Percentiles rank a stretch among this genome's conserved stretches.
phyloP scores from a whole-genome alignment of 1,139 yeast genomes.

The Pichia sp. region DNA sequence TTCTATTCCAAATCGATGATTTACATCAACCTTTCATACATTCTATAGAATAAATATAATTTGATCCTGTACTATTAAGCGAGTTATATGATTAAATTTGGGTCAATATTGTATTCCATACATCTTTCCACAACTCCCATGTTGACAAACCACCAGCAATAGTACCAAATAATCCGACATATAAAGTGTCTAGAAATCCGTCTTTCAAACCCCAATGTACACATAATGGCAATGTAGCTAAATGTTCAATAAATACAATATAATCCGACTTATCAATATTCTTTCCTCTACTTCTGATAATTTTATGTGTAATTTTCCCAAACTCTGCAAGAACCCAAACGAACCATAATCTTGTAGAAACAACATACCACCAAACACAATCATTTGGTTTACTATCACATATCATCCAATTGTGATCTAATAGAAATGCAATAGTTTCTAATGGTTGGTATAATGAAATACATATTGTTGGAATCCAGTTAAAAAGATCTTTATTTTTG shows the following conservation, averaged over 20 bases:
- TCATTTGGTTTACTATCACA: slow-evolving; percentile 31
- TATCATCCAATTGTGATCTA: slow-evolving; percentile 49
- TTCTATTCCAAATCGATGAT: background rate
- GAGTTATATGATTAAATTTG: slow-evolving; percentile 8
- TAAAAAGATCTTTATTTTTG: slow-evolving; percentile 16
- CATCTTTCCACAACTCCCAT: slow-evolving; percentile 19
- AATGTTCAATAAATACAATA: slow-evolving; percentile 22
- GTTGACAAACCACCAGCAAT: slow-evolving; percentile 25
- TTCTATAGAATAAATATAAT: too few relatives aligned
- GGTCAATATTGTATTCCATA: slow-evolving; percentile 10
- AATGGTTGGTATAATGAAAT: slow-evolving; percentile 35
- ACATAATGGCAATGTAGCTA: slow-evolving; percentile 47
- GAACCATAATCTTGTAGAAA: slow-evolving; percentile 56
- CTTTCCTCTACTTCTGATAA: slow-evolving; percentile 1
- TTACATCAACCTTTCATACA: background rate
- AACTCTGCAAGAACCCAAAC: slow-evolving; percentile 43
- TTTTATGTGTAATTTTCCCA: slow-evolving; percentile 5
- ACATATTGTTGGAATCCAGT: slow-evolving; percentile 24
- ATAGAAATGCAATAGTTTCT: slow-evolving; percentile 53
- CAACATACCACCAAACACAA: slow-evolving; percentile 24
- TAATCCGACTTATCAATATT: slow-evolving; percentile 9
- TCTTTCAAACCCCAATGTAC: slow-evolving; percentile 51
- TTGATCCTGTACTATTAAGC: background rate
- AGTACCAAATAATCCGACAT: slow-evolving; percentile 31
- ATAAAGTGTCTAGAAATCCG: slow-evolving; percentile 38